phyloP scores from a whole-genome alignment of 331 rosid genomes.

The Stylosanthes scabra region DNA sequence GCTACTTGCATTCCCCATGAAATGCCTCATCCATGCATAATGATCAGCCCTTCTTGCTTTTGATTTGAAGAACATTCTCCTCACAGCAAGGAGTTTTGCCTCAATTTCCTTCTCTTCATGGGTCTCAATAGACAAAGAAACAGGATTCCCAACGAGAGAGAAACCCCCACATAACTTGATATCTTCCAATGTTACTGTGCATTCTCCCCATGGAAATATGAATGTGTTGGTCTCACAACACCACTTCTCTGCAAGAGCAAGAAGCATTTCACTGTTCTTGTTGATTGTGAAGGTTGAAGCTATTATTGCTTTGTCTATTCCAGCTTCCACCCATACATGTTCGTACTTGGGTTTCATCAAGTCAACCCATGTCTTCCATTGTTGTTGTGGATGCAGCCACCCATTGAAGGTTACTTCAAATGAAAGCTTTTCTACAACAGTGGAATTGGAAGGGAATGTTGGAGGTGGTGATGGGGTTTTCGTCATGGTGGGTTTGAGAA shows the following conservation, averaged over 20 bases:
- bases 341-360: conserved; percentile 18
- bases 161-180: conserved; percentile 48
- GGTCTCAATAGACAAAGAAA: conserved; percentile 23
- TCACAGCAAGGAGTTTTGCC: not conserved
- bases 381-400: conserved; percentile 20
- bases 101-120: conserved; percentile 18
- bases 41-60: not conserved
- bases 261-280: conserved; percentile 29
- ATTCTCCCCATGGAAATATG: conserved; percentile 63
- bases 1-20: conserved; percentile 28
- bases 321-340: conserved; percentile 41
- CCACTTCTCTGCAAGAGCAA: conserved; percentile 44
- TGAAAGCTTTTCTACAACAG: not conserved
- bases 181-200: conserved; percentile 64
- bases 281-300: conserved; percentile 40
- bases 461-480: conserved; percentile 6
- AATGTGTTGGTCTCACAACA: conserved; percentile 52
- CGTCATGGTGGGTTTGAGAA: conserved; percentile 47
- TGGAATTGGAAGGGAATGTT: not conserved
- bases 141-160: conserved; percentile 45
- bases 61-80: not conserved
- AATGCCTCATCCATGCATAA: conserved; percentile 32
- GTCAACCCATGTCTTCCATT: conserved; percentile 37
- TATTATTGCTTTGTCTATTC: conserved; percentile 51
- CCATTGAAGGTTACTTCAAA: conserved; percentile 33